Conservation (phyloP, 192 early-diverging fungal species). For the Coemansia sp. region DNA sequence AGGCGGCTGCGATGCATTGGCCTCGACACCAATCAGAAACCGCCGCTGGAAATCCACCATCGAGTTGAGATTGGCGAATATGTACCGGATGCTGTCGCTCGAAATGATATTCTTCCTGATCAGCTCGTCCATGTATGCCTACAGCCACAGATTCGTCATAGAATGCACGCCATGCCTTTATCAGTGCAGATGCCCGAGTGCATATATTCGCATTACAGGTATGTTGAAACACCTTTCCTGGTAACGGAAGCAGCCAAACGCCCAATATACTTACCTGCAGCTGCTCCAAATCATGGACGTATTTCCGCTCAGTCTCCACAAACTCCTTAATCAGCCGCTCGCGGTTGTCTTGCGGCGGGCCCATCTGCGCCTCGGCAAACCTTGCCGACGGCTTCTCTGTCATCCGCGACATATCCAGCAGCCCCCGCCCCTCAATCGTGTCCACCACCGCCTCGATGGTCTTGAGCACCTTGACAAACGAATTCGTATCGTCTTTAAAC, state of each 20-base stretch:
- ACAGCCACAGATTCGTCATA: conserved; percentile 4
- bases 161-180: too few relatives aligned
- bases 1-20: conserved; percentile 62
- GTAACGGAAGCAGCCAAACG: background rate
- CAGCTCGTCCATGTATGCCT: conserved; percentile 72
- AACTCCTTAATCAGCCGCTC: conserved; percentile 84
- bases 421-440: conserved; percentile 62
- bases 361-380: conserved; percentile 54
- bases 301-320: conserved; percentile 89
- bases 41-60: conserved; percentile 96
- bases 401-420: conserved; percentile 33
- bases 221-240: too few relatives aligned
- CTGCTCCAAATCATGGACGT: conserved; percentile 84
- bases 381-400: conserved; percentile 48
- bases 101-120: conserved; percentile 68
- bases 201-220: too few relatives aligned
- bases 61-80: conserved; percentile 92
- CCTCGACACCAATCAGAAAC: conserved; percentile 89
- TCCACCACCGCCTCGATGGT: conserved; percentile 77
- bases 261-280: conserved; percentile 57
- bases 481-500: conserved; percentile 93
- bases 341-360: conserved; percentile 80
- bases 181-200: too few relatives aligned
- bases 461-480: conserved; percentile 93
- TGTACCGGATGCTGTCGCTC: conserved; percentile 72